phyloP scores from a whole-genome alignment of 2,329 filamentous ascomycete genomes.

The Chrysosporium queenslandicum region DNA sequence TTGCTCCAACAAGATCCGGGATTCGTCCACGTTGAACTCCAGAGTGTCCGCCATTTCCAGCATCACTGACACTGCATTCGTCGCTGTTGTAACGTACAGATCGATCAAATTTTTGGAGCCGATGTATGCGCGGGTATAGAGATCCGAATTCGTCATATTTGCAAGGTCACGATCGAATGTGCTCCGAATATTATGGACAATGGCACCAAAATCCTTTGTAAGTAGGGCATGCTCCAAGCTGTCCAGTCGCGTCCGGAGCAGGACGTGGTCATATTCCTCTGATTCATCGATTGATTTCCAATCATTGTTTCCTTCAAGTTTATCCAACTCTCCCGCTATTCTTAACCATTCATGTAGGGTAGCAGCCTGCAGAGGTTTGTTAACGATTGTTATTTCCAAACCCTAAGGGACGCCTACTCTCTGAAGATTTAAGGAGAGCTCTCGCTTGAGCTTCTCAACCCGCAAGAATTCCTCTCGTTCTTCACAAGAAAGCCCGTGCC shows the following conservation, averaged over 20 bases:
- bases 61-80: slow-evolving; percentile 62
- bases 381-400: not conserved
- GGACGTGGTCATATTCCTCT: slow-evolving; percentile 59
- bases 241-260: slow-evolving; percentile 59
- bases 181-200: slow-evolving; percentile 74
- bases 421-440: slow-evolving; percentile 1
- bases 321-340: slow-evolving; percentile 67
- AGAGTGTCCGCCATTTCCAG: slow-evolving; percentile 51
- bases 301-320: slow-evolving; percentile 64
- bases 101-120: slow-evolving; percentile 85
- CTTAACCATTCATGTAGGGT: slow-evolving; percentile 60
- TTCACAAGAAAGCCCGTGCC: not conserved
- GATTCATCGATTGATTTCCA: slow-evolving; percentile 65
- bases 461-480: not conserved
- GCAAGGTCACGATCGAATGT: slow-evolving; percentile 70
- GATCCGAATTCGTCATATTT: slow-evolving; percentile 69
- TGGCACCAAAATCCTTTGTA: slow-evolving; percentile 60
- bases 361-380: slow-evolving; percentile 13
- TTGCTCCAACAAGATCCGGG: slow-evolving; percentile 54
- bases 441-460: not conserved
- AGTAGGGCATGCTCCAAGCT: slow-evolving; percentile 65
- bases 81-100: slow-evolving; percentile 69
- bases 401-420: not conserved
- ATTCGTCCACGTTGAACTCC: slow-evolving; percentile 46
- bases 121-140: slow-evolving; percentile 75